Evolutionary conservation across 371 early-diverging fungal genomes (phyloP).

Genomic region (Rhizomucor pusillus): DNA sequence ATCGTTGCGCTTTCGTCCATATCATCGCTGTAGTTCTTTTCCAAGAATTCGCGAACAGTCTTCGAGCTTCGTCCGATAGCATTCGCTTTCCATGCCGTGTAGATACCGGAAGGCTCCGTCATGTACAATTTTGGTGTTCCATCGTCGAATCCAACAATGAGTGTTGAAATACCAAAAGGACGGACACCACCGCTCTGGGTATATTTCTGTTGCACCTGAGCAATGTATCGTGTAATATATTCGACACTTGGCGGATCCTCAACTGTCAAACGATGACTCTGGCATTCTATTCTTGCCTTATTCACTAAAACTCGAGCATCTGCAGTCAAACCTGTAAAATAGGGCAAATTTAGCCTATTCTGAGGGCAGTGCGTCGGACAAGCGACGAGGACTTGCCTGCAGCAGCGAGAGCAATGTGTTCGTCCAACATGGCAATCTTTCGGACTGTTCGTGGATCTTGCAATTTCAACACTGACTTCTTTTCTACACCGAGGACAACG

Average conservation of each 20-base stretch:
- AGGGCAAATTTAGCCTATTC: not conserved
- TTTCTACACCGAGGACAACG: constrained; percentile 97
- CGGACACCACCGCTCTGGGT: constrained; percentile 99
- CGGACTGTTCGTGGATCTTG: constrained; percentile 97
- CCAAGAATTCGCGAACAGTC: constrained; percentile 96
- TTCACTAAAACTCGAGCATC: constrained; percentile 97
- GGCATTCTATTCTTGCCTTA: constrained; percentile 97
- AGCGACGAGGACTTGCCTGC: too few species aligned
- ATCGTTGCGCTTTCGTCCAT: constrained; percentile 78
- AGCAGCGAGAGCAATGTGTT: constrained; percentile 95
- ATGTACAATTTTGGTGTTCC: constrained; percentile 93
- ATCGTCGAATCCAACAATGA: constrained; percentile 94
- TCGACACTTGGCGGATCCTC: constrained; percentile 98
- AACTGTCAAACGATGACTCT: constrained; percentile 94
- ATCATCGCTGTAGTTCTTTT: constrained; percentile 92
- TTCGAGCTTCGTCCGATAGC: constrained; percentile 96
- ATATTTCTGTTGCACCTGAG: constrained; percentile 98
- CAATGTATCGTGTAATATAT: constrained; percentile 97
- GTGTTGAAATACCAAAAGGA: constrained; percentile 98
- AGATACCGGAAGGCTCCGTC: constrained; percentile 99
- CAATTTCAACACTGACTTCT: constrained; percentile 93
- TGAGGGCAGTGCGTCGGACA: not conserved
- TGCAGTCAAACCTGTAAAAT: constrained; percentile 88
- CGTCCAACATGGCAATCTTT: constrained; percentile 95
- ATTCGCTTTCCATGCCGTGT: constrained; percentile 98